Percentiles rank a stretch among this genome's conserved stretches.
Conservation (phyloP, 2,329 filamentous ascomycete species). For the Mariannaea elegans region DNA sequence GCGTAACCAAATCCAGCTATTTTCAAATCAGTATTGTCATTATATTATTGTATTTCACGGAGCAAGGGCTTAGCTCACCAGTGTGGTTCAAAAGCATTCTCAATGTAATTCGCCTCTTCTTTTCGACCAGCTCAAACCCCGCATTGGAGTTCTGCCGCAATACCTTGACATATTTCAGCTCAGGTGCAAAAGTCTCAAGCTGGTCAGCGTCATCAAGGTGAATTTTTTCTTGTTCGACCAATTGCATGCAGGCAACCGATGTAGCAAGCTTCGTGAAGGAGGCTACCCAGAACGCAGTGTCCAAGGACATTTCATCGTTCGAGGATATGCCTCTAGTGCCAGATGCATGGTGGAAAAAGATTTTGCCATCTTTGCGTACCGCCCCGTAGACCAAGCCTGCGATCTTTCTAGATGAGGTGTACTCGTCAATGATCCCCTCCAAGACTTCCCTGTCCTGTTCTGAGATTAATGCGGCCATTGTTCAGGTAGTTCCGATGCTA, state of each 20-base stretch:
- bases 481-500: not conserved
- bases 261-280: constrained; percentile 13
- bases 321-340: constrained; percentile 1
- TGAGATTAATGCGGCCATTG: not conserved
- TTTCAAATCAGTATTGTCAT: too few species aligned
- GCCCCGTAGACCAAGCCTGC: constrained; percentile 1
- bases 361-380: constrained; percentile 1
- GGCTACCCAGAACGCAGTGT: constrained; percentile 14
- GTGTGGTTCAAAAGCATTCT: constrained; percentile 17
- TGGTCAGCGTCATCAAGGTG: constrained; percentile 2
- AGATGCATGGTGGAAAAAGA: constrained; percentile 1
- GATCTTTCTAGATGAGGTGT: constrained; percentile 1
- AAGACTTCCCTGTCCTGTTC: too few species aligned
- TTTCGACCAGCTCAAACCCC: not conserved
- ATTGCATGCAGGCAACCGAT: constrained; percentile 14
- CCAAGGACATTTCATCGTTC: not conserved
- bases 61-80: not conserved
- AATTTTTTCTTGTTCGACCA: constrained; percentile 3
- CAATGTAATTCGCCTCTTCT: constrained; percentile 1
- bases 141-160: not conserved
- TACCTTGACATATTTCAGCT: constrained; percentile 12
- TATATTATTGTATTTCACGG: too few species aligned
- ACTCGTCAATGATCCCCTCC: constrained; percentile 6
- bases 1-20: constrained; percentile 18
- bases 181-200: not conserved